Percentiles rank a stretch among this genome's conserved stretches.
These are phyloP conservation scores for Cryptococcus deneoformans DNA, from an alignment of 1,284 basidiomycete genomes.

Conservation along the genomic window DNA sequence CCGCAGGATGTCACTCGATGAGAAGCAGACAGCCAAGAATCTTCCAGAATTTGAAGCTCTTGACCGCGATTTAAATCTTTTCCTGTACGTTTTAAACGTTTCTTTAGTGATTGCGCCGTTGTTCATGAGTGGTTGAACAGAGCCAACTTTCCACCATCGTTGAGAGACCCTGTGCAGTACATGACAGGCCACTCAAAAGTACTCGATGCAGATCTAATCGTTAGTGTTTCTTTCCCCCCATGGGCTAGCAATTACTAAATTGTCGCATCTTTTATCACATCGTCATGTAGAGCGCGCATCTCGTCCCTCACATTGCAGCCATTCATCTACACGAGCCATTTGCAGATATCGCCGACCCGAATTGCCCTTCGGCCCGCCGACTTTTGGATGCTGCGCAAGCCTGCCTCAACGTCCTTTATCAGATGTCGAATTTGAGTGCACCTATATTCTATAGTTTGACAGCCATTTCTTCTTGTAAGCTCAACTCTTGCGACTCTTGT, in stretches of 20 bases:
- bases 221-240: constrained; percentile 11
- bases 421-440: constrained; percentile 23
- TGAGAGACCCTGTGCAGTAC: constrained; percentile 36
- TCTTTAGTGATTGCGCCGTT: not conserved
- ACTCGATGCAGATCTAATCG: constrained; percentile 35
- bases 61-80: constrained; percentile 24
- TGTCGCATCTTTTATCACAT: not conserved
- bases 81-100: constrained; percentile 14
- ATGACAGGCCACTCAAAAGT: constrained; percentile 19
- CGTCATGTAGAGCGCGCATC: constrained; percentile 23
- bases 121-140: constrained; percentile 4
- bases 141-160: constrained; percentile 24
- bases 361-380: constrained; percentile 23
- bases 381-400: constrained; percentile 27
- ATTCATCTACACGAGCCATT: constrained; percentile 44
- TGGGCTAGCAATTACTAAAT: not conserved
- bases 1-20: constrained; percentile 7
- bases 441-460: constrained; percentile 27
- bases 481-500: too few species aligned
- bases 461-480: constrained; percentile 30
- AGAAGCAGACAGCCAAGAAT: constrained; percentile 7
- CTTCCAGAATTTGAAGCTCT: constrained; percentile 24
- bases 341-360: constrained; percentile 29
- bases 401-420: constrained; percentile 29
- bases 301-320: constrained; percentile 27